A percentile compares a stretch with the other conserved stretches of the same genome.
Conservation (phyloP, 2,329 filamentous ascomycete genomes). For the Fusarium oxysporum region DNA sequence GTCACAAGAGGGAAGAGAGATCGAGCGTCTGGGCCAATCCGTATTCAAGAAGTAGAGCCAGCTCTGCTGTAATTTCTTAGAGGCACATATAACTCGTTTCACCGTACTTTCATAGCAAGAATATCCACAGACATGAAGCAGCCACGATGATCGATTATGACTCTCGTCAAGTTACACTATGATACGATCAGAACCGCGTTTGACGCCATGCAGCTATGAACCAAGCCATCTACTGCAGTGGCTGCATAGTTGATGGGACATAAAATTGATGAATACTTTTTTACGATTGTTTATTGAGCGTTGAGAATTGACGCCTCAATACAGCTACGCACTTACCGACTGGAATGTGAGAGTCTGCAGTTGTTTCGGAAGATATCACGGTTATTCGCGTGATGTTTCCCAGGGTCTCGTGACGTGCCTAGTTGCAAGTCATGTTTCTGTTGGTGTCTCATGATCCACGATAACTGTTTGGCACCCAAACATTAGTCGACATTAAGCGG, state of each 20-base stretch:
- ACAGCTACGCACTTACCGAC: neutral
- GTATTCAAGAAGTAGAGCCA: conserved; percentile 60
- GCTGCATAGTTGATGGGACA: conserved; percentile 1
- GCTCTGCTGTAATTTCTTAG: conserved; percentile 16
- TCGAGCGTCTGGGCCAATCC: conserved; percentile 79
- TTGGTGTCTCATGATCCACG: conserved; percentile 18
- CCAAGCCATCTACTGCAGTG: conserved; percentile 13
- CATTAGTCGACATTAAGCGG: conserved; percentile 4
- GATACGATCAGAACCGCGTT: conserved; percentile 4
- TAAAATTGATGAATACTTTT: neutral
- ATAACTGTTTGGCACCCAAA: neutral
- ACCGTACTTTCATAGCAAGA: conserved; percentile 4
- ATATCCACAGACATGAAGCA: neutral
- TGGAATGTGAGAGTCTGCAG: conserved; percentile 12
- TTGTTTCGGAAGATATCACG: conserved; percentile 22
- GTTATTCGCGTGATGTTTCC: conserved; percentile 20
- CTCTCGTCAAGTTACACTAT: neutral
- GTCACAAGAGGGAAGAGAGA: conserved; percentile 76
- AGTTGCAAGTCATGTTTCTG: conserved; percentile 25
- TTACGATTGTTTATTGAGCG: neutral
- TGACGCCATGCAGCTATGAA: neutral
- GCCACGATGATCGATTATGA: neutral
- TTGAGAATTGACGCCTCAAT: conserved; percentile 5
- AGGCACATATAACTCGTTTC: conserved; percentile 13
- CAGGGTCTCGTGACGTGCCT: conserved; percentile 26